Evolutionary conservation across 306 rosid genomes (phyloP), one percentile per base, ranked within the genome.

Genomic region (Pachyrhizus erosus): DNA sequence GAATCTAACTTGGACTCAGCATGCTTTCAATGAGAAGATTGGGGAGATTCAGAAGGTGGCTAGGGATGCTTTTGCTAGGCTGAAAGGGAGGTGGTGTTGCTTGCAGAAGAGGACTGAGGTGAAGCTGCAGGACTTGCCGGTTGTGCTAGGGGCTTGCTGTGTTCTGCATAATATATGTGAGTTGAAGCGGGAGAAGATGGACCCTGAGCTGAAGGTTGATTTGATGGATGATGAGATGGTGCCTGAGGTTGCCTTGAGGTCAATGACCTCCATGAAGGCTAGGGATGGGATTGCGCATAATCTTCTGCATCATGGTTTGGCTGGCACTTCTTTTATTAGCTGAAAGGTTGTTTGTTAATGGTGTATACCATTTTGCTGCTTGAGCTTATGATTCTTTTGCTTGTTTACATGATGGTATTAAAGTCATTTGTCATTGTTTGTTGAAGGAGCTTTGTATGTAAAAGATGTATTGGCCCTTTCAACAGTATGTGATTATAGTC

Each of bases 211-310:
- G 2, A 64, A 11, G 39, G n/a, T 85, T 77, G 92, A 92, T 68
- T 84, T 93, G 45, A 49, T 80, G 3, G 99, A 96, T 33, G 99
- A 93, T 77, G 97, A 91, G 49, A 88, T 93, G 92, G 85, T 91
- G 13, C 99, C 97, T 1, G 97, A 93, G 79, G 78, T 60, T 27
- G 61, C 88, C 58, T 24, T 91, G 80, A 91, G 94, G 80, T 93
- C 98, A 7, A 72, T 57, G 0, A 84, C 49, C 45, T 89, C 99
- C 0, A 85, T 83, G 87, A 91, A 93, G 83, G 91, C 97, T 6
- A 87, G 99, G 80, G 99, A 96, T 68, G 73, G 90, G 45, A 96
- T 96, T 87, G 98, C 99, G 55, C 99, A 96, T 87, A 93, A 96
- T 87, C 90, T 96, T n/a, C 76, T 96, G 67, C 98, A 96, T 78